A percentile compares a stretch with the other conserved stretches of the same genome.
These are phyloP conservation scores for Gorgonomyces haynaldii DNA, from an alignment of 192 early-diverging fungal species.

Conservation along the genomic window DNA sequence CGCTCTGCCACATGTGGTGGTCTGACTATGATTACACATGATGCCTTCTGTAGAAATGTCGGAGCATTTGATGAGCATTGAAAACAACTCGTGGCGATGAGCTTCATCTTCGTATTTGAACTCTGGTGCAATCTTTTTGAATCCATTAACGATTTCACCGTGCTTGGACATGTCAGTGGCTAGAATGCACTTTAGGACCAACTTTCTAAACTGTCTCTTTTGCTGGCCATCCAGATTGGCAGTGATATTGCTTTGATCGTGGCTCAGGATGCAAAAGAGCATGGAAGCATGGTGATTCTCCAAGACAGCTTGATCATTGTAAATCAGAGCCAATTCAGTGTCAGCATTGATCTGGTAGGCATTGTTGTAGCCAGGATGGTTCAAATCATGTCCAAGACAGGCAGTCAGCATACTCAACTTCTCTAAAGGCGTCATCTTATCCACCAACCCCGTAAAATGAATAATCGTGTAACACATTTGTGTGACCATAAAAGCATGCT, in stretches of 20 bases:
- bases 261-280: slow-evolving; percentile 24
- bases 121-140: slow-evolving; percentile 18
- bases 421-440: slow-evolving; percentile 24
- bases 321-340: slow-evolving; percentile 37
- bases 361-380: slow-evolving; percentile 37
- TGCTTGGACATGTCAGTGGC: slow-evolving; percentile 42
- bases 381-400: slow-evolving; percentile 26
- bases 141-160: slow-evolving; percentile 29
- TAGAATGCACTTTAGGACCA: slow-evolving; percentile 35
- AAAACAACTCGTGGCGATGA: slow-evolving; percentile 20
- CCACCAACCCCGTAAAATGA: slow-evolving; percentile 19
- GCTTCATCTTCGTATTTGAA: slow-evolving; percentile 31
- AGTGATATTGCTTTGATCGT: slow-evolving; percentile 16
- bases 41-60: slow-evolving; percentile 33
- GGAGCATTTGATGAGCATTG: slow-evolving; percentile 25
- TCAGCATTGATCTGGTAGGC: slow-evolving; percentile 39
- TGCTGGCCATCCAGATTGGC: slow-evolving; percentile 10
- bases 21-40: no score
- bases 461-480: slow-evolving; percentile 31
- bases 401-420: slow-evolving; percentile 20
- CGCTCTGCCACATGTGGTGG: slow-evolving; percentile 24
- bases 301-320: slow-evolving; percentile 35
- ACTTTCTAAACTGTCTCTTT: slow-evolving; percentile 27
- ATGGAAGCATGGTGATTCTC: slow-evolving; percentile 39
- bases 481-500: slow-evolving; percentile 36